Evolutionary conservation across 257 asterid genomes (phyloP).

Genomic region (Fraxinus cuspidata): DNA sequence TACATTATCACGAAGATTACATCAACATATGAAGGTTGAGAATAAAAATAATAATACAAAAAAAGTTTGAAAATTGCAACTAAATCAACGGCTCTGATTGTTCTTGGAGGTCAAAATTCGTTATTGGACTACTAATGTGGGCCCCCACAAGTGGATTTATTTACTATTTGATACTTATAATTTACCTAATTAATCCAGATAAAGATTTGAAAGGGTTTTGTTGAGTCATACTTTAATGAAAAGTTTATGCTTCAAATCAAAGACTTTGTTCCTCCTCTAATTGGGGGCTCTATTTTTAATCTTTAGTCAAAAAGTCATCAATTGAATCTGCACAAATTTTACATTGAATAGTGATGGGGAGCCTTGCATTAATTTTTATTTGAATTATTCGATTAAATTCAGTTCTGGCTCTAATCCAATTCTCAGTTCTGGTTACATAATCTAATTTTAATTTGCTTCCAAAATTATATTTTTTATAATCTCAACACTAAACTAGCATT

Average conservation of each 20-base stretch:
- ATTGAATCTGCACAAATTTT: neutral
- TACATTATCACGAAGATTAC: too few species aligned
- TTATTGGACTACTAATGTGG: constrained; percentile 8
- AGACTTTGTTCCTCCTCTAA: constrained; percentile 36
- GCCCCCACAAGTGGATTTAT: constrained; percentile 13
- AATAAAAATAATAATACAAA: too few species aligned
- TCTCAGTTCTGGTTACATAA: too few species aligned
- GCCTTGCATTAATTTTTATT: neutral
- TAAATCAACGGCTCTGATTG: neutral
- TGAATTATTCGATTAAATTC: too few species aligned
- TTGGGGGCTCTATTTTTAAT: constrained; percentile 31
- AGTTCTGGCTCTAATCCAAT: too few species aligned
- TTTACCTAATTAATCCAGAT: constrained; percentile 31
- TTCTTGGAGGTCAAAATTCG: neutral
- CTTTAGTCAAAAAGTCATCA: constrained; percentile 12
- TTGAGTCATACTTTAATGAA: constrained; percentile 34
- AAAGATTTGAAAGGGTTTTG: constrained; percentile 39
- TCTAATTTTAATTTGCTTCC: too few species aligned
- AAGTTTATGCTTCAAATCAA: constrained; percentile 51
- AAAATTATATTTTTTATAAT: too few species aligned
- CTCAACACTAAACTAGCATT: too few species aligned
- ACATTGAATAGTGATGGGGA: neutral
- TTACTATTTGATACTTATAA: constrained; percentile 22
- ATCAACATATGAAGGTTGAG: too few species aligned
- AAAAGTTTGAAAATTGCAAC: too few species aligned